These are phyloP conservation scores for Cryphonectria nitschkei DNA, from an alignment of 2,329 filamentous ascomycete genomes.

Conservation along the genomic window DNA sequence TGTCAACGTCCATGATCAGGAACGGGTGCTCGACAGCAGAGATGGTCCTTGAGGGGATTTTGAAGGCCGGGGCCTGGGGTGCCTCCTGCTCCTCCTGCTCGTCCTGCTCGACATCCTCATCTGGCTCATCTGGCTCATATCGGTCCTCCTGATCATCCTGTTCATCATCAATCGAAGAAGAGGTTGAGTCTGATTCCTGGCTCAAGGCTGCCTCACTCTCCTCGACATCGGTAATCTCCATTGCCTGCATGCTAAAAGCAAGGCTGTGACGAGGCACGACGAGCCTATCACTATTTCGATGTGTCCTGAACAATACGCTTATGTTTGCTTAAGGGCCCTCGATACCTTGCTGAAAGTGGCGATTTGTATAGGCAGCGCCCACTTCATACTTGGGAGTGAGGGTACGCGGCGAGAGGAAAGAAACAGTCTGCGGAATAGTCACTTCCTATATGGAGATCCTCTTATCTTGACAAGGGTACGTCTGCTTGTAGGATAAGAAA, in stretches of 20 bases:
- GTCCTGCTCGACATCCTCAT: slow-evolving; percentile 17
- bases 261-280: not conserved
- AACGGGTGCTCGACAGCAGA: slow-evolving; percentile 50
- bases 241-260: slow-evolving; percentile 13
- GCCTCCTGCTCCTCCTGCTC: slow-evolving; percentile 13
- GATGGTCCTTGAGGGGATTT: slow-evolving; percentile 44
- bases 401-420: not conserved
- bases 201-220: slow-evolving; percentile 19
- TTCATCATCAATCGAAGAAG: slow-evolving; percentile 14
- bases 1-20: slow-evolving; percentile 45
- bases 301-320: not conserved
- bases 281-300: not conserved
- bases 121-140: slow-evolving; percentile 5
- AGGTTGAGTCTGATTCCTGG: slow-evolving; percentile 8
- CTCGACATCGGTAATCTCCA: slow-evolving; percentile 12
- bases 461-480: not conserved
- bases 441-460: not conserved
- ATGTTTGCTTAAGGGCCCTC: not conserved
- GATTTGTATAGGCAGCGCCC: not conserved
- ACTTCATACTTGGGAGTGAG: not conserved
- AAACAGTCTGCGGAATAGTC: not conserved
- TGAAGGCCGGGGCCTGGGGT: slow-evolving; percentile 41
- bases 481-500: not conserved
- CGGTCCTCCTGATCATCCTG: slow-evolving; percentile 10
- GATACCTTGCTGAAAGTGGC: not conserved